Evolutionary conservation across 1,284 basidiomycete species (phyloP).

Genomic region (Rhodotorula mucilaginosa): DNA sequence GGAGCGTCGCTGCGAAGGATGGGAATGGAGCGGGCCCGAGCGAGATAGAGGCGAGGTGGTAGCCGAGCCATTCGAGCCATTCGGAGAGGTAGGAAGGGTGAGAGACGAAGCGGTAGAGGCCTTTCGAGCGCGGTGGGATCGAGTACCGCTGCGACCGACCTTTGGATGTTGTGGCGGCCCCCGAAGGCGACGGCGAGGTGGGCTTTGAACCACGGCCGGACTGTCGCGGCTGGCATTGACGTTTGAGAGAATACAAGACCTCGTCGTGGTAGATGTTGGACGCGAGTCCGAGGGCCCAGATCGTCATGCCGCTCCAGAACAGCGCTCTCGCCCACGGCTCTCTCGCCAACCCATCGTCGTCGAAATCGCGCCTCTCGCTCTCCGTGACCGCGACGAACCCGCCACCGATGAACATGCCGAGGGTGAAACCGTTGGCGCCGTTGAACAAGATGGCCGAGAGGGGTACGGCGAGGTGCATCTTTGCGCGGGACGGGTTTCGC

Average conservation of each 20-base stretch:
- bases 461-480: conserved; percentile 32
- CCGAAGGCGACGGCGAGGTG: not conserved
- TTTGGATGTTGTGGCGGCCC: not conserved
- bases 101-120: conserved; percentile 37
- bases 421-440: conserved; percentile 26
- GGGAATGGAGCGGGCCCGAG: conserved; percentile 23
- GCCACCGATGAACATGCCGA: conserved; percentile 24
- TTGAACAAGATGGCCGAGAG: conserved; percentile 32
- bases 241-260: conserved; percentile 40
- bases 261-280: conserved; percentile 43
- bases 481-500: conserved; percentile 28
- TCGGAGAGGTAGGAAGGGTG: conserved; percentile 43
- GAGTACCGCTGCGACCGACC: conserved; percentile 26
- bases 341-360: not conserved
- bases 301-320: conserved; percentile 34
- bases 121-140: conserved; percentile 37
- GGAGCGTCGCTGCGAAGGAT: not conserved
- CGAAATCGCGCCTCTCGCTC: not conserved
- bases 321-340: not conserved
- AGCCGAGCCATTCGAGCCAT: conserved; percentile 46
- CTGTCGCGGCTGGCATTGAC: not conserved
- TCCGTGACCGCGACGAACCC: not conserved
- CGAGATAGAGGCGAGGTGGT: conserved; percentile 8
- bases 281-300: conserved; percentile 39
- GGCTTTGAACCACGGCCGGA: not conserved